phyloP scores from a whole-genome alignment of 495 filamentous ascomycete species.

The Tuber aestivum region DNA sequence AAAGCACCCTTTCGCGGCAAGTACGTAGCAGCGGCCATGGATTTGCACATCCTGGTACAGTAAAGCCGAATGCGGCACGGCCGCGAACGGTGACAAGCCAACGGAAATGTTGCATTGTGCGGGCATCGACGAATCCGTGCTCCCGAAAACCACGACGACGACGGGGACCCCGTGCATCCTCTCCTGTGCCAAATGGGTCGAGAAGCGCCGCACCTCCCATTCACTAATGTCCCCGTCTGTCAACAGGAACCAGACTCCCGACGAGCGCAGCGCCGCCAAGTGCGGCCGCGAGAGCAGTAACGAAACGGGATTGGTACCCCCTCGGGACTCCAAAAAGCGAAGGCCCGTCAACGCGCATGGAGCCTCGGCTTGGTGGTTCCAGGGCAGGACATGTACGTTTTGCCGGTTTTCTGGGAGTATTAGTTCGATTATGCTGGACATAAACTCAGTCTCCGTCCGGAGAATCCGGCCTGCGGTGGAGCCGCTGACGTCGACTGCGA shows the following conservation, averaged over 20 bases:
- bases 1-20: slow-evolving; percentile 45
- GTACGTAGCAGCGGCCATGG: slow-evolving; percentile 36
- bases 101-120: slow-evolving; percentile 44
- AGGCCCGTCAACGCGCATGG: slow-evolving; percentile 19
- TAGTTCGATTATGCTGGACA: slow-evolving; percentile 24
- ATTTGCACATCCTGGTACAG: slow-evolving; percentile 42
- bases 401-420: slow-evolving; percentile 7
- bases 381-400: slow-evolving; percentile 26
- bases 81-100: slow-evolving; percentile 44
- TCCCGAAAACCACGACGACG: slow-evolving; percentile 37
- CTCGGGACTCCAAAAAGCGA: slow-evolving; percentile 10
- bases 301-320: slow-evolving; percentile 25
- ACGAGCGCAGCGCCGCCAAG: slow-evolving; percentile 21
- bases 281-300: slow-evolving; percentile 26
- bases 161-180: slow-evolving; percentile 38
- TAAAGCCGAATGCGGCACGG: slow-evolving; percentile 41
- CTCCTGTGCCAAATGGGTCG: slow-evolving; percentile 23
- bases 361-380: slow-evolving; percentile 17
- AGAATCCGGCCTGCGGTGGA: slow-evolving; percentile 34
- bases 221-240: slow-evolving; percentile 40
- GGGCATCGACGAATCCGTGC: slow-evolving; percentile 11
- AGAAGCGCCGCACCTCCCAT: slow-evolving; percentile 21
- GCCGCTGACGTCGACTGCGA: slow-evolving; percentile 37
- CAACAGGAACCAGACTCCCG: slow-evolving; percentile 41
- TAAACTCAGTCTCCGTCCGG: slow-evolving; percentile 22